phyloP scores from a whole-genome alignment of 2,329 filamentous ascomycete genomes.

The Fulvia fulva region DNA sequence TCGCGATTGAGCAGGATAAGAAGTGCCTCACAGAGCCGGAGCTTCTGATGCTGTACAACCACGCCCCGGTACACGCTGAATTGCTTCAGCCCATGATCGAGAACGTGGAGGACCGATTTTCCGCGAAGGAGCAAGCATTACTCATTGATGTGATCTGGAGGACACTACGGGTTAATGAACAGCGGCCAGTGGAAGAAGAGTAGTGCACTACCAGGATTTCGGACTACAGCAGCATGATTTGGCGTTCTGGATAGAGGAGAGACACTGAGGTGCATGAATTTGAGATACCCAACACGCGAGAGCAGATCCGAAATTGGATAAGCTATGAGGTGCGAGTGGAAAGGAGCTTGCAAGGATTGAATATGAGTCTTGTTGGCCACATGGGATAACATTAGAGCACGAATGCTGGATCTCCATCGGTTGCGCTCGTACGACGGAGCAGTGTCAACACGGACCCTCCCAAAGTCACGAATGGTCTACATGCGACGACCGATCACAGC shows the following conservation, averaged over 20 bases:
- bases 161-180: slow-evolving; percentile 2
- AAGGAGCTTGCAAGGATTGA: too few relatives aligned
- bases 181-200: not conserved
- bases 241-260: not conserved
- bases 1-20: slow-evolving; percentile 29
- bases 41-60: slow-evolving; percentile 33
- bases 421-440: too few relatives aligned
- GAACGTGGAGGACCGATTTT: slow-evolving; percentile 33
- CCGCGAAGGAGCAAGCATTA: slow-evolving; percentile 30
- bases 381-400: too few relatives aligned
- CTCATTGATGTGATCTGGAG: slow-evolving; percentile 27
- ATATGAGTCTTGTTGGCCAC: too few relatives aligned
- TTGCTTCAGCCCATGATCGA: slow-evolving; percentile 36
- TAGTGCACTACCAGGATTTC: not conserved
- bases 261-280: not conserved
- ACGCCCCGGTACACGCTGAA: slow-evolving; percentile 31
- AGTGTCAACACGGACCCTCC: too few relatives aligned
- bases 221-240: not conserved
- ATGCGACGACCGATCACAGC: too few relatives aligned
- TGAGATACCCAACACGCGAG: not conserved
- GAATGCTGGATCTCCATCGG: too few relatives aligned
- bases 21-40: slow-evolving; percentile 35
- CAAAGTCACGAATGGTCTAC: too few relatives aligned
- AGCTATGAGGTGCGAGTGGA: not conserved
- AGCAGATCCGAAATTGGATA: not conserved